Evolutionary conservation across 139 green algal genomes (phyloP).

Genomic region (Tetraselmis striata): DNA sequence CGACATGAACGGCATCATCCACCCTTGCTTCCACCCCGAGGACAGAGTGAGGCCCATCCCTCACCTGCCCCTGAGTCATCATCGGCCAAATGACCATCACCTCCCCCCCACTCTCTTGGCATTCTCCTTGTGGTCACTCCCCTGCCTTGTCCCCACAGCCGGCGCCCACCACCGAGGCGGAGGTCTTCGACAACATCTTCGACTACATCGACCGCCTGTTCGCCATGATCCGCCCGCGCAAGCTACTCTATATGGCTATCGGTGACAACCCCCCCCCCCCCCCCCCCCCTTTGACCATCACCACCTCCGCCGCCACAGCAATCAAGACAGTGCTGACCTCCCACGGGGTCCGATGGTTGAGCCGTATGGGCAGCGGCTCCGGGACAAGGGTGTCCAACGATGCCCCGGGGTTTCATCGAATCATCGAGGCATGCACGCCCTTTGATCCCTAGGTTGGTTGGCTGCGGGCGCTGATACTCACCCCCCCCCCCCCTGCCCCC

Average conservation of each 20-base stretch:
- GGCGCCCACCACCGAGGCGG: constrained; percentile 82
- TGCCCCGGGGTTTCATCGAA: no score
- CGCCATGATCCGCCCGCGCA: constrained; percentile 88
- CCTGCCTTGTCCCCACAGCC: constrained; percentile 35
- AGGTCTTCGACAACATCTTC: constrained; percentile 98
- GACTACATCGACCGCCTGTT: constrained; percentile 99
- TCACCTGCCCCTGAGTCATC: neutral
- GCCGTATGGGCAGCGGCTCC: no score
- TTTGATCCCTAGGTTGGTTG: no score
- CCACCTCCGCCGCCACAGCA: no score
- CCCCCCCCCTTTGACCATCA: no score
- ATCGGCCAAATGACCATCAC: neutral
- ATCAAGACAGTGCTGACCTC: neutral
- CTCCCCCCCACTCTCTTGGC: neutral
- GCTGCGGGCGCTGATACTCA: no score
- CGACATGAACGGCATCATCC: constrained; percentile 99
- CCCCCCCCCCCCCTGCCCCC: no score
- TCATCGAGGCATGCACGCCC: no score
- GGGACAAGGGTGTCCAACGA: no score
- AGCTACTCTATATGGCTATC: constrained; percentile 98
- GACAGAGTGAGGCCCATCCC: constrained; percentile 58
- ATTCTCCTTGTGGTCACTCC: neutral
- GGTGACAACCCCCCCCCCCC: no score
- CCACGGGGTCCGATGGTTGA: no score
- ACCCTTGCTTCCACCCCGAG: constrained; percentile 99